Conservation (phyloP, 164 flowering plant genomes). For the Piper longum region DNA sequence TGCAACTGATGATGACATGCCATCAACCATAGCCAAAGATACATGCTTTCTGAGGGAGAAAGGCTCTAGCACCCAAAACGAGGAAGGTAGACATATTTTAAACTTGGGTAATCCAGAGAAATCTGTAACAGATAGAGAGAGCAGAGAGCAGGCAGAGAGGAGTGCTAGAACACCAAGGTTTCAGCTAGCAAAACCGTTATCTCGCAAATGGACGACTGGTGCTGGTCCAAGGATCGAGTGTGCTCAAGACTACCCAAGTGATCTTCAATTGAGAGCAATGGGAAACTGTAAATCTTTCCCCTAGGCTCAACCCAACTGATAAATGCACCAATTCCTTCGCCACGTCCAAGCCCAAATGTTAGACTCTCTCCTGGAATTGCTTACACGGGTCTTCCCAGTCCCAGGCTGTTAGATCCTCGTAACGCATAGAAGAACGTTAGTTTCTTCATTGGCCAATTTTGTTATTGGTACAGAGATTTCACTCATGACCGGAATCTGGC, state of each 20-base stretch:
- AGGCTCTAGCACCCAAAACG: background rate
- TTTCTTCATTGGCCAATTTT: no score
- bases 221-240: constrained; percentile 75
- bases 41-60: background rate
- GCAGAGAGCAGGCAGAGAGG: constrained; percentile 1
- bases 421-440: background rate
- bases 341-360: constrained; percentile 60
- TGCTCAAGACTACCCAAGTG: constrained; percentile 66
- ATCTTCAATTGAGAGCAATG: constrained; percentile 53
- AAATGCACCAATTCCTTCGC: constrained; percentile 55
- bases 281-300: constrained; percentile 64
- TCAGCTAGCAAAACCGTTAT: constrained; percentile 30
- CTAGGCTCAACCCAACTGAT: constrained; percentile 23
- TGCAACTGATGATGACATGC: constrained; percentile 37
- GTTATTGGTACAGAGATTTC: no score
- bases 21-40: constrained; percentile 10
- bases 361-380: constrained; percentile 67
- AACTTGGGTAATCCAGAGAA: background rate
- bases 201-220: constrained; percentile 74
- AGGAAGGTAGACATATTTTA: background rate
- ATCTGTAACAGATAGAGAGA: background rate
- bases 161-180: constrained; percentile 12
- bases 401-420: constrained; percentile 15
- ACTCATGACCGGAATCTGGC: no score
- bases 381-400: constrained; percentile 74